Conservation (phyloP, 208 protist species). For the Wallacemonas sp. region DNA sequence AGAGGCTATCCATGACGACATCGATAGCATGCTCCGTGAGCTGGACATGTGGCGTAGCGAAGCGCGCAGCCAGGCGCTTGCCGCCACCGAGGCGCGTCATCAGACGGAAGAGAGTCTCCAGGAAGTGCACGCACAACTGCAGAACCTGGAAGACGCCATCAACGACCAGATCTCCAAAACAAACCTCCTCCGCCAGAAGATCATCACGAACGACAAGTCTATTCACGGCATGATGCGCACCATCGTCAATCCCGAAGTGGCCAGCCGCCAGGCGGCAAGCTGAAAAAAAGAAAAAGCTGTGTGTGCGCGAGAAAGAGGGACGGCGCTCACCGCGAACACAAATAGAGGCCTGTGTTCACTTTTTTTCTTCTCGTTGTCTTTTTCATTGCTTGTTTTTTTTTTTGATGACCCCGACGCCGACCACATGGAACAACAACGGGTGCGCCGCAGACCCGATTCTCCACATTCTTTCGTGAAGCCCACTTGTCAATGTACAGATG, state of each 20-base stretch:
- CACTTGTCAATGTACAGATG: no score
- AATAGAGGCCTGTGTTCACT: background rate
- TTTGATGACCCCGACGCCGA: no score
- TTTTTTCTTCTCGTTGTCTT: background rate
- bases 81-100: constrained; percentile 70
- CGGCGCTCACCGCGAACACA: background rate
- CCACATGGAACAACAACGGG: no score
- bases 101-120: constrained; percentile 85
- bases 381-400: constrained; percentile 13
- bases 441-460: no score
- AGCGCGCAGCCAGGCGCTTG: constrained; percentile 75
- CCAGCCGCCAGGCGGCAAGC: constrained; percentile 9
- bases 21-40: constrained; percentile 88
- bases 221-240: constrained; percentile 83
- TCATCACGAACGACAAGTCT: constrained; percentile 77
- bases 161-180: constrained; percentile 87
- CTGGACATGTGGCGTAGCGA: constrained; percentile 90
- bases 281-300: background rate
- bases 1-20: constrained; percentile 85
- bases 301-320: background rate
- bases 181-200: constrained; percentile 71
- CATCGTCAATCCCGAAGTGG: constrained; percentile 74
- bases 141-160: constrained; percentile 85
- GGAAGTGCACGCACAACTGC: constrained; percentile 75
- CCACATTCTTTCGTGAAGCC: no score